phyloP scores from a whole-genome alignment of 768 basidiomycete species.

The Mycena leptocephala region DNA sequence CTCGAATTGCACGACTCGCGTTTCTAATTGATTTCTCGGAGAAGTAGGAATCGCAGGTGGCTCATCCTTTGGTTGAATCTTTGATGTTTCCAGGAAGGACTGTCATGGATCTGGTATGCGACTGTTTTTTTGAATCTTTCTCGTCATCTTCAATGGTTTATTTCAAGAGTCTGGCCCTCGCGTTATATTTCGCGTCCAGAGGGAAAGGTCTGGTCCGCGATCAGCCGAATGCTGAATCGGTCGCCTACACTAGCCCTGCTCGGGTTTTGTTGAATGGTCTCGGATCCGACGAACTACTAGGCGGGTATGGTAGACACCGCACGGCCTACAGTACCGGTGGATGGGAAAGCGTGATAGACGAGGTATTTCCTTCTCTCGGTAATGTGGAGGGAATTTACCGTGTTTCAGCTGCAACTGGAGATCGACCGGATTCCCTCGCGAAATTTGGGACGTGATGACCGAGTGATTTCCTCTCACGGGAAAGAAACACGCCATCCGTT shows the following conservation, averaged over 20 bases:
- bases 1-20: slow-evolving; percentile 2
- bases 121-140: slow-evolving; percentile 1
- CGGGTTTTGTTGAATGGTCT: slow-evolving; percentile 91
- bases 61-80: slow-evolving; percentile 71
- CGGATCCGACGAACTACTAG: slow-evolving; percentile 96
- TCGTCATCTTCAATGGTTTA: neutral
- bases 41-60: slow-evolving; percentile 76
- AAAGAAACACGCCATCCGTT: slow-evolving; percentile 96
- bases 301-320: slow-evolving; percentile 94
- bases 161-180: slow-evolving; percentile 85
- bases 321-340: slow-evolving; percentile 77
- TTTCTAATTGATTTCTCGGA: neutral
- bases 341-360: slow-evolving; percentile 86
- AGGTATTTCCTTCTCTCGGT: slow-evolving; percentile 64
- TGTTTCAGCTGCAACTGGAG: slow-evolving; percentile 86
- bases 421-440: slow-evolving; percentile 89
- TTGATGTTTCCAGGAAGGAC: slow-evolving; percentile 87
- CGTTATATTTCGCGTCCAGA: slow-evolving; percentile 93
- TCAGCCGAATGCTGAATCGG: slow-evolving; percentile 50
- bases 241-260: slow-evolving; percentile 80
- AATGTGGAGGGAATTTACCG: neutral
- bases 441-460: slow-evolving; percentile 96
- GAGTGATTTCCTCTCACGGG: slow-evolving; percentile 91
- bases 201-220: slow-evolving; percentile 76
- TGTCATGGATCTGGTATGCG: slow-evolving; percentile 91